A percentile compares a stretch with the other conserved stretches of the same genome.
Evolutionary conservation across 441 rosid genomes (phyloP).

Genomic region (Croton laevigatus): DNA sequence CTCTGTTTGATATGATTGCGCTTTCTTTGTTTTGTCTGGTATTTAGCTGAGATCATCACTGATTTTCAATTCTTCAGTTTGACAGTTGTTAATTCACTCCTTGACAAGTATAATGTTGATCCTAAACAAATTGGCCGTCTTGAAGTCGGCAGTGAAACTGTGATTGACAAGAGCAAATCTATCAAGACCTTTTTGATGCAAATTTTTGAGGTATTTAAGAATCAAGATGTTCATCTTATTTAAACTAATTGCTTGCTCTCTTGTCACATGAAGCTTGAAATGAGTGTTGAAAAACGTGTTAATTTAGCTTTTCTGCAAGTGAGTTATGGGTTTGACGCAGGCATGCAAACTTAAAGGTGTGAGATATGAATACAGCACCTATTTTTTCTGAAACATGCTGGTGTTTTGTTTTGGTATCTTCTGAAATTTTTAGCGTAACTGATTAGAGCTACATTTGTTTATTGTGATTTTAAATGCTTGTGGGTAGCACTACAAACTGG

Average conservation of each 20-base stretch:
- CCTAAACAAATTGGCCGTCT: constrained; percentile 93
- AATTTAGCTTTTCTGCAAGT: background rate
- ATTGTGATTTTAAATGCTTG: background rate
- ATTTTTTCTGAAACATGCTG: background rate
- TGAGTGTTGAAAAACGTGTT: background rate
- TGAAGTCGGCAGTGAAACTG: constrained; percentile 99
- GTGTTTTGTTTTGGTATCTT: background rate
- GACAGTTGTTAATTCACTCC: constrained; percentile 81
- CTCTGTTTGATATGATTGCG: background rate
- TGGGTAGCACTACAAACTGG: background rate
- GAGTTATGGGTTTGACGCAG: constrained; percentile 1
- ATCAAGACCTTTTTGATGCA: constrained; percentile 98
- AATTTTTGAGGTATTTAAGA: constrained; percentile 75
- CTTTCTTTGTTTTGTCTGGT: background rate
- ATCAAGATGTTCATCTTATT: background rate
- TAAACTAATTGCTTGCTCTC: constrained; percentile 1
- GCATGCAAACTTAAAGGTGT: background rate
- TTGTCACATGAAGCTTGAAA: background rate
- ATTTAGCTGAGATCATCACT: background rate
- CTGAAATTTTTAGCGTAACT: background rate
- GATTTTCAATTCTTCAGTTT: constrained; percentile 45
- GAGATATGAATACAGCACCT: background rate
- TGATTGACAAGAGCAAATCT: constrained; percentile 98
- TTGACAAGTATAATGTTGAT: constrained; percentile 82
- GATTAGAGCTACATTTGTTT: background rate